These are phyloP conservation scores for Excoecaria cochinchinensis DNA, from an alignment of 345 rosid genomes.

Conservation along the genomic window DNA sequence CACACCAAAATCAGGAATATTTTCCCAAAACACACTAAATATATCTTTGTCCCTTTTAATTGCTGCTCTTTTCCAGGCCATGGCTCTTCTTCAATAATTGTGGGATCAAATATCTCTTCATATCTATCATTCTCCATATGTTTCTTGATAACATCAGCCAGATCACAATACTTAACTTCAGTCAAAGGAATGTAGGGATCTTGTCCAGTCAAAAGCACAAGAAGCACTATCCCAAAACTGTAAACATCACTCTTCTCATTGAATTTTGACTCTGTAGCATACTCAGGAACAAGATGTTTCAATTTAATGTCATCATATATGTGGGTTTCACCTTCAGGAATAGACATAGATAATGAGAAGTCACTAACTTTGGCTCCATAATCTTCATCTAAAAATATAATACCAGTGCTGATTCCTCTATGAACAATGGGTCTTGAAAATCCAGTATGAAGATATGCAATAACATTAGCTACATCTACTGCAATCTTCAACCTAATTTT, in stretches of 20 bases:
- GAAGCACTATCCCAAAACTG: background rate
- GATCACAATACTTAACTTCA: background rate
- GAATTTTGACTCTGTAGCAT: background rate
- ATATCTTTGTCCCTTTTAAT: too few species aligned
- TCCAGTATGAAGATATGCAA: conserved; percentile 17
- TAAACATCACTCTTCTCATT: conserved; percentile 9
- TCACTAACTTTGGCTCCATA: conserved; percentile 1
- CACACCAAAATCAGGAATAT: too few species aligned
- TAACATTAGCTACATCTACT: conserved; percentile 13
- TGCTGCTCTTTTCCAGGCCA: background rate
- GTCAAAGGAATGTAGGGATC: background rate
- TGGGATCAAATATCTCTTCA: conserved; percentile 14
- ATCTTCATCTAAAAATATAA: conserved; percentile 4
- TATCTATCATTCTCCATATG: background rate
- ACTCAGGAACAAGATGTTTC: background rate
- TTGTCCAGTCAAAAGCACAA: conserved; percentile 4
- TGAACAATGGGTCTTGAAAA: conserved; percentile 12
- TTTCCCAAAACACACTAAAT: too few species aligned
- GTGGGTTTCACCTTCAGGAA: conserved; percentile 13
- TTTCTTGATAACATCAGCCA: background rate
- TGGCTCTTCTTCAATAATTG: background rate
- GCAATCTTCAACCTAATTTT: conserved; percentile 18
- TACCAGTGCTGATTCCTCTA: background rate
- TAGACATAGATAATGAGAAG: background rate
- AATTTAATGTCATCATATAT: too few species aligned